Conservation (phyloP, 208 protist species). For the Trypanosoma scelopori region DNA sequence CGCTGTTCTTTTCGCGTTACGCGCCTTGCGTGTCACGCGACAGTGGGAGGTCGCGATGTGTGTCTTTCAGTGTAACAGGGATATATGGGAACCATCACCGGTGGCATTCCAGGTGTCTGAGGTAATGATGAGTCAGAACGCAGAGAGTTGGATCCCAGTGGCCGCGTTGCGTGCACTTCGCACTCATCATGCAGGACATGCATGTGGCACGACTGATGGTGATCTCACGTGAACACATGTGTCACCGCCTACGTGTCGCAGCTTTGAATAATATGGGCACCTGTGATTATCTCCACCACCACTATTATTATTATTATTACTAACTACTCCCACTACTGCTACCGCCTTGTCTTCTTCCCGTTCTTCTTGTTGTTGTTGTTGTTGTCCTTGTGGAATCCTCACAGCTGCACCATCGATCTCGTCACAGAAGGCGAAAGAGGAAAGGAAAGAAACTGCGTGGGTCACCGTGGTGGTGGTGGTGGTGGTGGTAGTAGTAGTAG, state of each 20-base stretch:
- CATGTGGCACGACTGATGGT: not conserved
- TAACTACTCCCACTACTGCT: no score
- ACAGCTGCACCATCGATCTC: no score
- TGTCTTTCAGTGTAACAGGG: not conserved
- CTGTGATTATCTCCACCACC: not conserved
- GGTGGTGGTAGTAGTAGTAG: no score
- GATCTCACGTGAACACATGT: not conserved
- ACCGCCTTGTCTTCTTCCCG: no score
- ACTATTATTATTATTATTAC: not conserved
- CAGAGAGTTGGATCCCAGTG: constrained; percentile 32
- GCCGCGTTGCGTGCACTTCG: constrained; percentile 5
- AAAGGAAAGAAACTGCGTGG: no score
- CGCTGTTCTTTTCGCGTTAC: constrained; percentile 49
- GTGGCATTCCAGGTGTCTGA: constrained; percentile 21
- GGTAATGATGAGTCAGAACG: constrained; percentile 28
- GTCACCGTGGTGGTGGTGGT: no score
- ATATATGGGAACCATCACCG: constrained; percentile 15
- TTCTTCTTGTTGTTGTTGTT: no score
- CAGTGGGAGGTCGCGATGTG: constrained; percentile 24
- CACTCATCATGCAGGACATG: not conserved
- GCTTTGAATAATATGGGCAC: constrained; percentile 2
- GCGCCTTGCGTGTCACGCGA: constrained; percentile 34
- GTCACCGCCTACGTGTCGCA: no score
- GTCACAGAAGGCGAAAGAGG: no score
- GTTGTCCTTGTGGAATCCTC: no score